Evolutionary conservation across 2,329 filamentous ascomycete genomes (phyloP), one percentile per base, ranked within the genome.

Genomic region (Diaporthe amygdali): DNA sequence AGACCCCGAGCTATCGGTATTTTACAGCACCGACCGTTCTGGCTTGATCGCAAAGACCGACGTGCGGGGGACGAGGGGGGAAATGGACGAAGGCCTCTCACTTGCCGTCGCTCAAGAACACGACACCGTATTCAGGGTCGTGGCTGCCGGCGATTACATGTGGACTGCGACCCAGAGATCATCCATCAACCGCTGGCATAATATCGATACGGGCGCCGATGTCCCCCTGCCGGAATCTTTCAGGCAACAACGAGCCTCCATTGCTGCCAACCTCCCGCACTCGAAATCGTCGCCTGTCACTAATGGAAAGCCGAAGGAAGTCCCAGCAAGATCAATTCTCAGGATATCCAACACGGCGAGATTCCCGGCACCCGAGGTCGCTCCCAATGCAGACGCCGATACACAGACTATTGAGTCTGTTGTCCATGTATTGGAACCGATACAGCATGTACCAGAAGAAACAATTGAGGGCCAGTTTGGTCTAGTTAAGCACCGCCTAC

Each of bases 31-130:
- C 76, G 96, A 99, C 82, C 92, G 96, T 66, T 95, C 94, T 1
- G 96, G 96, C 3, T 83, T 98, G 73, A 92, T 99, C n/a, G 96
- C 95, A 68, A 99, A 98, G 86, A 98, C 96, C 0, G 96, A 99
- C 79, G 92, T 96, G 32, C 89, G 95, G 74, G 89, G 88, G 15
- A 90, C 91, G 70, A 87, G 91, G 34, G 87, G 89, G 25, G 93
- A 95, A 71, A 88, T 96, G 81, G 95, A 98, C 77, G 93, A 97
- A 76, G 96, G 96, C 0, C 84, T 97, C 9, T 97, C 94, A 17
- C 87, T 98, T 17, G 96, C 96, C n/a, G 87, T 97, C 7, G 93
- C 94, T 66, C 94, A 98, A 79, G 96, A 99, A 81, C 93, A 97
- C 76, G 94, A 95, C 75, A 95, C 92, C 3, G 91, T 96, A 8